Evolutionary conservation across 352 stramenopile species (phyloP).

Genomic region (Elongisporangium senticosum): DNA sequence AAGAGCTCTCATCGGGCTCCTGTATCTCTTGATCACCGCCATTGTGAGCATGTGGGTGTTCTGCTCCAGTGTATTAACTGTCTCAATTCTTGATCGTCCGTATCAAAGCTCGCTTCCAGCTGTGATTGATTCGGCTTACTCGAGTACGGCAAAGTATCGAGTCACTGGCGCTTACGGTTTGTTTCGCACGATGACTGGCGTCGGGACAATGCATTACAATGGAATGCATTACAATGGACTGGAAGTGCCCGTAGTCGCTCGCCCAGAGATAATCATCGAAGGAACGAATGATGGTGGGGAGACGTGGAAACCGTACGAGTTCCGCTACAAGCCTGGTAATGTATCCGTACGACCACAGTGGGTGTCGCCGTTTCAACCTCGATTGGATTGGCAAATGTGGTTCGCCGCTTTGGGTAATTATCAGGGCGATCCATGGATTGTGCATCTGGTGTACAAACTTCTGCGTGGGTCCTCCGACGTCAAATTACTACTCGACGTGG

Average conservation of each 20-base stretch:
- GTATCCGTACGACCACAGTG: constrained; percentile 23
- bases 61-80: constrained; percentile 27
- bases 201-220: constrained; percentile 35
- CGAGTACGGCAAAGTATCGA: constrained; percentile 22
- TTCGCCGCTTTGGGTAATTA: constrained; percentile 85
- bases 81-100: constrained; percentile 33
- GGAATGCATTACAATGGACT: constrained; percentile 10
- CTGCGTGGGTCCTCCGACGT: constrained; percentile 54
- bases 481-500: constrained; percentile 63
- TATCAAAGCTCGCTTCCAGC: constrained; percentile 28
- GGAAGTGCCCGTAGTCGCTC: constrained; percentile 44
- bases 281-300: constrained; percentile 38
- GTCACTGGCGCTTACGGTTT: constrained; percentile 78
- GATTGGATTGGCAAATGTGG: constrained; percentile 93
- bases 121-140: constrained; percentile 22
- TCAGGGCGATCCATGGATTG: constrained; percentile 79
- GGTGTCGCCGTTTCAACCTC: constrained; percentile 46
- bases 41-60: constrained; percentile 27
- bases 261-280: constrained; percentile 89
- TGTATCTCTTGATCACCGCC: constrained; percentile 24
- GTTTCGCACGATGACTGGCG: constrained; percentile 88
- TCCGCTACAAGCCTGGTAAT: constrained; percentile 84
- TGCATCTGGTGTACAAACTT: constrained; percentile 84
- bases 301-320: constrained; percentile 76
- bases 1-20: constrained; percentile 5